Conservation (phyloP, 768 basidiomycete species). For the Suillus ampliporus region DNA sequence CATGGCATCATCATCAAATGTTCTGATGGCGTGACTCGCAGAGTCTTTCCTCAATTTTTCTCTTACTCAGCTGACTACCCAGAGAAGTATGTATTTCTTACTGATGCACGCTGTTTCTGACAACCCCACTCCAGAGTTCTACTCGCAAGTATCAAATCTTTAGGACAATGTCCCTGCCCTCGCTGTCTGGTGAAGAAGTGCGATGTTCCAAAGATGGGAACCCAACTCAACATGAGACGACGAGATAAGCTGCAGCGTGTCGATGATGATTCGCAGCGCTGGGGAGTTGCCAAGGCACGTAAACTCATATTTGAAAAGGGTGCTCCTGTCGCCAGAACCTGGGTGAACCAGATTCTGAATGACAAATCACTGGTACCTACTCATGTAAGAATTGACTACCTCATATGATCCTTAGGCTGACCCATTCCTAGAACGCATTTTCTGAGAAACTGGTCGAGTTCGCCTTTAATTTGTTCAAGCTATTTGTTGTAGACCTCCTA, state of each 20-base stretch:
- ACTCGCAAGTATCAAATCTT: conserved; percentile 27
- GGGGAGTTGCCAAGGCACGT: conserved; percentile 9
- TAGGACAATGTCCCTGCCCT: conserved; percentile 29
- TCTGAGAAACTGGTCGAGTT: neutral
- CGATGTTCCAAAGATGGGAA: conserved; percentile 18
- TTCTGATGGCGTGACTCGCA: conserved; percentile 17
- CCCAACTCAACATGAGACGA: neutral
- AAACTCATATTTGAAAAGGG: conserved; percentile 13
- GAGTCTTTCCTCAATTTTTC: conserved; percentile 25
- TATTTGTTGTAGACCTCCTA: conserved; percentile 7
- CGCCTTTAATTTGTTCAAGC: neutral
- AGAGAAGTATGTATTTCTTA: conserved; percentile 20
- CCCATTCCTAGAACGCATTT: neutral
- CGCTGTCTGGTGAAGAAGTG: conserved; percentile 20
- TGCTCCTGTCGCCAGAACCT: conserved; percentile 1
- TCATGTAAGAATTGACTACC: neutral
- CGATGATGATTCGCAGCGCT: neutral
- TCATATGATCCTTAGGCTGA: neutral
- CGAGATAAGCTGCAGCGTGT: neutral
- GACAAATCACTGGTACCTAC: conserved; percentile 10
- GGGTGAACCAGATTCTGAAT: conserved; percentile 11
- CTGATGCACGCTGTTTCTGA: neutral
- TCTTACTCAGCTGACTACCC: conserved; percentile 28
- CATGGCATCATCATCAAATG: conserved; percentile 24
- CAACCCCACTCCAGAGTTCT: conserved; percentile 14